Base-by-base conservation (phyloP, 1,284 basidiomycete genomes). In the Irpex rosettiformis region DNA sequence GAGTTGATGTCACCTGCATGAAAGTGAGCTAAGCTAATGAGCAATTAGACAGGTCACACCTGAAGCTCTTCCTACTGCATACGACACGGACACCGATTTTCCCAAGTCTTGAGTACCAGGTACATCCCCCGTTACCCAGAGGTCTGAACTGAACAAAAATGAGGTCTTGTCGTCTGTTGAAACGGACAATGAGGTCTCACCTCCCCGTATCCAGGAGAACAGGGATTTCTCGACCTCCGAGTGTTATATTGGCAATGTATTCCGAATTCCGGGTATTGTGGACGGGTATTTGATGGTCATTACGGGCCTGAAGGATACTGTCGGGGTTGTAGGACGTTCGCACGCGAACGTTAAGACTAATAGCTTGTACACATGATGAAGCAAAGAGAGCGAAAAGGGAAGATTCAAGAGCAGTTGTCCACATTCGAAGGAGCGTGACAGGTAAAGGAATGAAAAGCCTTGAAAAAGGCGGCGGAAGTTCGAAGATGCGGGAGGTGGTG, bases 11-110 rank as follows among this genome's bases (percentile, higher is more conserved):
- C 71, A 43, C 89, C 89, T 88, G 65, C 48, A n/a, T 56, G 0
- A 11, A 13, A 8, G 13, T 58, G 24, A 57, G 49, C 27, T 45
- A 45, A 48, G 24, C 28, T 43, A 8, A 22, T 54, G 28, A 5
- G 33, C 2, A 7, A 24, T 33, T 27, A 24, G 3, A 24, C n/a
- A 21, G 28, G 24, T 72, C 75, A 47, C 62, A 88, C 88, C 88
- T 61, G 72, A 63, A 10, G 86, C 87, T 51, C 74, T 76, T 49
- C 89, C 89, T 25, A 90, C 81, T 5, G 89, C 89, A 66, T 91
- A 91, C 3, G 75, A 71, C 13, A 91, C 69, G 1, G 80, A 80
- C 10, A 84, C 67, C 3, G 77, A 68, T 57, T 82, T 79, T n/a
- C 86, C 86, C 1, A 82, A 74, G 66, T 88, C 82, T 37, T 73